phyloP scores from a whole-genome alignment of 495 filamentous ascomycete species.

The Rostrohypoxylon terebratum region DNA sequence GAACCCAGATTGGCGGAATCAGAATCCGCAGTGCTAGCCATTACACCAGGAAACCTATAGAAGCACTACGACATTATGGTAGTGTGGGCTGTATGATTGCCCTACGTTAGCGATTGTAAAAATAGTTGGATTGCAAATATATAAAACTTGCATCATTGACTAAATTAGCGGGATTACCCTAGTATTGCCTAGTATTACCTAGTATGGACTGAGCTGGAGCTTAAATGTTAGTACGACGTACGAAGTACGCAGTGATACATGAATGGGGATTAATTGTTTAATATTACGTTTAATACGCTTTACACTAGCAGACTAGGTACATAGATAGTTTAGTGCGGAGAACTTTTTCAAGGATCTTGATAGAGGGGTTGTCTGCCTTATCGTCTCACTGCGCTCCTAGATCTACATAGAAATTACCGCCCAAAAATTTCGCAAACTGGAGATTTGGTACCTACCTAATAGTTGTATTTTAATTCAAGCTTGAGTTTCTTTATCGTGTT shows the following conservation, averaged over 20 bases:
- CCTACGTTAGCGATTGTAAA: too few species aligned
- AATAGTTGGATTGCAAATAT: too few species aligned
- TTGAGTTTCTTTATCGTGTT: background rate
- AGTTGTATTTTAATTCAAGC: background rate
- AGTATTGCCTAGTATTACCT: too few species aligned
- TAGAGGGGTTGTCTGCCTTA: constrained; percentile 41
- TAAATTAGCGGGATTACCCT: too few species aligned
- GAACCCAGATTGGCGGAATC: constrained; percentile 54
- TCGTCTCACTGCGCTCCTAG: constrained; percentile 7
- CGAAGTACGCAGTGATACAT: too few species aligned
- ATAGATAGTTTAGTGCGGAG: constrained; percentile 1
- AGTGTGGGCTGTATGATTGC: too few species aligned
- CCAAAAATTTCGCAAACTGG: constrained; percentile 21
- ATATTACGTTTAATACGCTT: too few species aligned
- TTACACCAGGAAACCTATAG: constrained; percentile 51
- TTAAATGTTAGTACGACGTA: too few species aligned
- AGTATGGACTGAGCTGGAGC: too few species aligned
- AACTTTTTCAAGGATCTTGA: constrained; percentile 31
- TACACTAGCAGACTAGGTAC: background rate
- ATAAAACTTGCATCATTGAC: too few species aligned
- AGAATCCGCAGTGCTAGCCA: constrained; percentile 54
- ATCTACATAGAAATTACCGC: constrained; percentile 12
- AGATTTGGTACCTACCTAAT: background rate
- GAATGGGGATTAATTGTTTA: too few species aligned
- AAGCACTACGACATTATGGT: background rate